A percentile compares a stretch with the other conserved stretches of the same genome.
These are phyloP conservation scores for Microbotryomycetes sp. DNA, from an alignment of 1,284 basidiomycete genomes.

Conservation along the genomic window DNA sequence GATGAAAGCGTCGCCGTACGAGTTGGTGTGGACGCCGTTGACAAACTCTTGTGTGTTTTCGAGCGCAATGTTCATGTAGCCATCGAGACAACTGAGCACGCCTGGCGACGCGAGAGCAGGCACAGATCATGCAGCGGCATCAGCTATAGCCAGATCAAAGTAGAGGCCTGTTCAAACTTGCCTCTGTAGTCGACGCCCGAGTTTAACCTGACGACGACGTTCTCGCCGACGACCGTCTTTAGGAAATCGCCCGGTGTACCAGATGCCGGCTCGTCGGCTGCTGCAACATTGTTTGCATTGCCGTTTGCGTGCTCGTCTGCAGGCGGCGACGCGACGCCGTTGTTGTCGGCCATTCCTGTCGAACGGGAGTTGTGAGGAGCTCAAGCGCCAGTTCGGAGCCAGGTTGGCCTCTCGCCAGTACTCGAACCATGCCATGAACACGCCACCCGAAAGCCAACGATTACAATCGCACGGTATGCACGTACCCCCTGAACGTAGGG, in stretches of 20 bases:
- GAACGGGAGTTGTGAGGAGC: not conserved
- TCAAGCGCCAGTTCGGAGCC: no score
- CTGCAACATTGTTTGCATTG: constrained; percentile 2
- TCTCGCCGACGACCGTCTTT: constrained; percentile 74
- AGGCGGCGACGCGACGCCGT: not conserved
- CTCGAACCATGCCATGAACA: not conserved
- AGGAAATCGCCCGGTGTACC: constrained; percentile 33
- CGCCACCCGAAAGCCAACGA: not conserved
- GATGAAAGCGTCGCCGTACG: constrained; percentile 44
- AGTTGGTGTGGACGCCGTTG: constrained; percentile 79
- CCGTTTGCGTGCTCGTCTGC: not conserved
- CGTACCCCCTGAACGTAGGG: not conserved
- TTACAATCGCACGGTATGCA: not conserved
- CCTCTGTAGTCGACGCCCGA: constrained; percentile 95
- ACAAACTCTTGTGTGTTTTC: constrained; percentile 96
- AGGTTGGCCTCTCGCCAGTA: not conserved
- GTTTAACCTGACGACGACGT: constrained; percentile 86
- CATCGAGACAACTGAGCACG: constrained; percentile 90
- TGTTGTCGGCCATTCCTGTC: not conserved
- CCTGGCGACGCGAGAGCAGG: constrained; percentile 51
- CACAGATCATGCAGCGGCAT: not conserved
- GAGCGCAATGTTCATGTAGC: constrained; percentile 84
- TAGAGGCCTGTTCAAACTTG: constrained; percentile 40
- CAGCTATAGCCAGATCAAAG: not conserved
- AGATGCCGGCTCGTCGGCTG: not conserved